These are phyloP conservation scores for Dorcoceras hygrometricum DNA, from an alignment of 257 asterid species.

Conservation along the genomic window DNA sequence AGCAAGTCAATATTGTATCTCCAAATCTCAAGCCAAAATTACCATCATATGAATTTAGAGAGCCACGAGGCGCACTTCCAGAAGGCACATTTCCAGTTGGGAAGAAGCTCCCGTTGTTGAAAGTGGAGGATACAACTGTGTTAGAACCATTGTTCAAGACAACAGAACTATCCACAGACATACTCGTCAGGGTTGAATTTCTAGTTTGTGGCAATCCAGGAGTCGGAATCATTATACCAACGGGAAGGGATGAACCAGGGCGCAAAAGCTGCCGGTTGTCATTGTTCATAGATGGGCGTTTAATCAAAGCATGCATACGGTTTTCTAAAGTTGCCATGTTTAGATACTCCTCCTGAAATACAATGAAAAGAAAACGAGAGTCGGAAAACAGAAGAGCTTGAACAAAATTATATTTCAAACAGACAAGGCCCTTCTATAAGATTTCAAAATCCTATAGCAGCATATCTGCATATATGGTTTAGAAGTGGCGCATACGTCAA, in stretches of 20 bases:
- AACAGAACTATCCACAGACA: slow-evolving; percentile 57
- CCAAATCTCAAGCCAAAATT: slow-evolving; percentile 23
- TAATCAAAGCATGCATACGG: slow-evolving; percentile 62
- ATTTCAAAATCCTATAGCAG: background rate
- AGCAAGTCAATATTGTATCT: slow-evolving; percentile 11
- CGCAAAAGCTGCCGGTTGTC: slow-evolving; percentile 66
- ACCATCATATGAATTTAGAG: slow-evolving; percentile 52
- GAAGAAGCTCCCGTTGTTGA: slow-evolving; percentile 60
- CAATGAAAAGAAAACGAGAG: slow-evolving; percentile 23
- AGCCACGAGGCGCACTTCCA: slow-evolving; percentile 47
- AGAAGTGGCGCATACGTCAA: slow-evolving; percentile 2
- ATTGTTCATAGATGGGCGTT: slow-evolving; percentile 48
- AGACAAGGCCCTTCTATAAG: slow-evolving; percentile 7
- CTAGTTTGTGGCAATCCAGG: slow-evolving; percentile 85
- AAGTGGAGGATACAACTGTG: slow-evolving; percentile 48
- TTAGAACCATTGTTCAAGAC: slow-evolving; percentile 45
- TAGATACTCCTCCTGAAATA: slow-evolving; percentile 77
- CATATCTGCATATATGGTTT: background rate
- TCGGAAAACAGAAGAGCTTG: slow-evolving; percentile 10
- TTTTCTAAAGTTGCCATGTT: slow-evolving; percentile 66
- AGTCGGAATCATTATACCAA: slow-evolving; percentile 95
- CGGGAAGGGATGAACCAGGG: slow-evolving; percentile 56
- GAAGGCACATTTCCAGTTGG: slow-evolving; percentile 53
- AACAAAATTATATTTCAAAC: slow-evolving; percentile 16
- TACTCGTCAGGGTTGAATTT: slow-evolving; percentile 43